phyloP scores from a whole-genome alignment of 169 alveolate species.

The Plasmodium vivax region DNA sequence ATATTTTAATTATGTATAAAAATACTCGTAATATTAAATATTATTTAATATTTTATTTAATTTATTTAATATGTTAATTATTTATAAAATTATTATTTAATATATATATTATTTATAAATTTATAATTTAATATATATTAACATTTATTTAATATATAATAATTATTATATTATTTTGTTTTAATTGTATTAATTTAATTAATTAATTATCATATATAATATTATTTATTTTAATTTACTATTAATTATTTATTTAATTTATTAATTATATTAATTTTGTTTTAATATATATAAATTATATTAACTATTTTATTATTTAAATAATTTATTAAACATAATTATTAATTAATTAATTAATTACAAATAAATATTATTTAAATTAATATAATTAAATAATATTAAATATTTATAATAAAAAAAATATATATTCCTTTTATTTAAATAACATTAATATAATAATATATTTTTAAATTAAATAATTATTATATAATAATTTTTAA shows the following conservation, averaged over 20 bases:
- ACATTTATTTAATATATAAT: background rate
- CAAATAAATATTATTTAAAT: background rate
- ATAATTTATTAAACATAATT: background rate
- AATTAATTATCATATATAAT: background rate
- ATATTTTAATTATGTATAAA: background rate
- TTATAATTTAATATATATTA: too few species aligned
- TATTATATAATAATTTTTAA: background rate
- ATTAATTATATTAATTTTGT: background rate
- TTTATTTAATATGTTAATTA: background rate
- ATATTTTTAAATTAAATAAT: background rate
- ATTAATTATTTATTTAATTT: background rate
- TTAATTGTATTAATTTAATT: background rate
- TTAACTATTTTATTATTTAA: background rate
- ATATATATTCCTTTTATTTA: background rate
- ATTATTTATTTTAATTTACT: background rate
- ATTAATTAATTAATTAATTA: background rate
- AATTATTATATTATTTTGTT: background rate
- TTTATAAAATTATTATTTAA: background rate
- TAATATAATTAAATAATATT: background rate
- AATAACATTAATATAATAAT: background rate
- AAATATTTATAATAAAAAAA: background rate
- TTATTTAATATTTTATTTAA: background rate
- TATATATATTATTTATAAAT: too few species aligned
- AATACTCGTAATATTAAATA: background rate
- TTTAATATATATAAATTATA: background rate